Evolutionary conservation across 2,329 filamentous ascomycete genomes (phyloP).

Genomic region (Venturiaceae sp.): DNA sequence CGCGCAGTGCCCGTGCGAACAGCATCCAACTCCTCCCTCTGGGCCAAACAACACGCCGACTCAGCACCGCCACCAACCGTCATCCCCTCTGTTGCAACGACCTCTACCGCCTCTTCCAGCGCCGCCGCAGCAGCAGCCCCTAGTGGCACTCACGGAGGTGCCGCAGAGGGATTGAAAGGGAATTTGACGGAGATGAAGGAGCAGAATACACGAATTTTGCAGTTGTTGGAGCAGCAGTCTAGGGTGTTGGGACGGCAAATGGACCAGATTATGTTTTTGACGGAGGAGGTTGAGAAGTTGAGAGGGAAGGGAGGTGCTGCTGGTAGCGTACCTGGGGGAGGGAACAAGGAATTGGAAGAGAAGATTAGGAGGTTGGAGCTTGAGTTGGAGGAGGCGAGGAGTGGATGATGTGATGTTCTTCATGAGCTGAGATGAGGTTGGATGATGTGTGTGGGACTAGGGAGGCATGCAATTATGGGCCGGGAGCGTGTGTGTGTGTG

Average conservation of each 20-base stretch:
- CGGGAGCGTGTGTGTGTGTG: too few species aligned
- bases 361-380: constrained; percentile 29
- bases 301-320: constrained; percentile 40
- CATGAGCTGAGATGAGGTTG: too few species aligned
- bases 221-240: constrained; percentile 65
- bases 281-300: constrained; percentile 66
- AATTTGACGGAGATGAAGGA: constrained; percentile 66
- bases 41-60: not conserved
- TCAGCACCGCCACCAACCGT: not conserved
- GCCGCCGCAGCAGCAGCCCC: constrained; percentile 28
- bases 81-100: not conserved
- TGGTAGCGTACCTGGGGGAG: constrained; percentile 11
- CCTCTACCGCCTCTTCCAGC: constrained; percentile 13
- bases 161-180: constrained; percentile 48
- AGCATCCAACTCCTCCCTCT: not conserved
- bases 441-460: too few species aligned
- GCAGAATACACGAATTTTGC: constrained; percentile 13
- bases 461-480: too few species aligned
- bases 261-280: constrained; percentile 61
- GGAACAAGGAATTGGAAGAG: constrained; percentile 28
- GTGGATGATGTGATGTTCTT: not conserved
- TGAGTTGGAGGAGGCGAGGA: constrained; percentile 25
- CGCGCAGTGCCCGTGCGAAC: constrained; percentile 26
- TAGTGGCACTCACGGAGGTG: constrained; percentile 23
- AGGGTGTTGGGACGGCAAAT: constrained; percentile 69